Conservation (phyloP, 805 yeast genomes). For the Metschnikowia similis region DNA sequence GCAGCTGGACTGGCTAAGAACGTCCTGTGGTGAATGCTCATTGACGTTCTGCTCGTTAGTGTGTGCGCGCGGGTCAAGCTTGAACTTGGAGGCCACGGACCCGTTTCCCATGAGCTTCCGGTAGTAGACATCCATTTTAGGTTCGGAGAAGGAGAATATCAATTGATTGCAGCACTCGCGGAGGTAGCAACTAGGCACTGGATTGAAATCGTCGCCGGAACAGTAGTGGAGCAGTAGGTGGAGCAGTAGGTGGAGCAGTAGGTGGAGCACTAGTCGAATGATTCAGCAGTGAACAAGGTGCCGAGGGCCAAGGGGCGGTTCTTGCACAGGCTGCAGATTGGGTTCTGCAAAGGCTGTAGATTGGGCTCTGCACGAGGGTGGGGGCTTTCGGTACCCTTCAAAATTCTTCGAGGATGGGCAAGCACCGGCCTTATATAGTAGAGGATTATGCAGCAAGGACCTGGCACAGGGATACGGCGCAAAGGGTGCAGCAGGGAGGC, state of each 20-base stretch:
- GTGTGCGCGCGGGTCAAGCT: slow-evolving; percentile 14
- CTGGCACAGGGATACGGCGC: background rate
- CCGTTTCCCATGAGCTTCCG: slow-evolving; percentile 38
- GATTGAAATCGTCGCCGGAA: too few species aligned
- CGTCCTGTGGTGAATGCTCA: background rate
- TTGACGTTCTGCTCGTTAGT: background rate
- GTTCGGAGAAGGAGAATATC: background rate
- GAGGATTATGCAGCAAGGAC: background rate
- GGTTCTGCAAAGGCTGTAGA: too few species aligned
- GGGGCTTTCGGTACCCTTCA: background rate
- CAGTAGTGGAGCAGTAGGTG: too few species aligned
- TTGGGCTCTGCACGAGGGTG: background rate
- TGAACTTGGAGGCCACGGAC: slow-evolving; percentile 34
- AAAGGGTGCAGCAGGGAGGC: too few species aligned
- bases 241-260: too few species aligned
- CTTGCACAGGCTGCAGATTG: too few species aligned
- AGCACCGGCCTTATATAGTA: background rate
- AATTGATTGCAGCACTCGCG: too few species aligned
- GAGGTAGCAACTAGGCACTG: too few species aligned
- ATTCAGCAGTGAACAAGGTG: too few species aligned
- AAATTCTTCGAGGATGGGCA: background rate
- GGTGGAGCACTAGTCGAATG: too few species aligned
- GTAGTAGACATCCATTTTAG: slow-evolving; percentile 33
- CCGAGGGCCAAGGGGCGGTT: too few species aligned
- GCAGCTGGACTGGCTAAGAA: background rate